Conservation (phyloP, 2,329 filamentous ascomycete species). For the Sclerotiophoma versabilis region DNA sequence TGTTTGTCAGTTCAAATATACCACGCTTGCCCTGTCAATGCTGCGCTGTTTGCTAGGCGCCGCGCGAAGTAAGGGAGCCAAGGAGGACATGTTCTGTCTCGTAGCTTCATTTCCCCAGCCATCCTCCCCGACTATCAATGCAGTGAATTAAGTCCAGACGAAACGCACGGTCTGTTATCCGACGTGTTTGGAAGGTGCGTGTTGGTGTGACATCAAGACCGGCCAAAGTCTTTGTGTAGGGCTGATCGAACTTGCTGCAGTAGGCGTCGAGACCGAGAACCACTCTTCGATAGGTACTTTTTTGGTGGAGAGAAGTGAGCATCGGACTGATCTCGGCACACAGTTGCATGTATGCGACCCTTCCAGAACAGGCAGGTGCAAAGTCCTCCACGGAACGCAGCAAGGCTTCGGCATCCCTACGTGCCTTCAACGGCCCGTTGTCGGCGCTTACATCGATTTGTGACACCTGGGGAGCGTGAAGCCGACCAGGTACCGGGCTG, state of each 20-base stretch:
- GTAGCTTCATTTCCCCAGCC: conserved; percentile 6
- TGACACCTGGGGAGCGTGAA: not conserved
- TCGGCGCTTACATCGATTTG: not conserved
- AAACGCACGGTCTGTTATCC: not conserved
- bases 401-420: not conserved
- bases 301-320: conserved; percentile 4
- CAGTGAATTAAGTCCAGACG: conserved; percentile 2
- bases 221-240: not conserved
- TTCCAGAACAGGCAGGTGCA: conserved; percentile 15
- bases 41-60: not conserved
- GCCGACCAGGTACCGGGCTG: conserved; percentile 3
- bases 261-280: not conserved
- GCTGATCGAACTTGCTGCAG: not conserved
- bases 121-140: conserved; percentile 1
- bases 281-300: not conserved
- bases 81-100: conserved; percentile 3
- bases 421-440: not conserved
- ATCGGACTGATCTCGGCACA: not conserved
- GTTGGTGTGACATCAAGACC: conserved; percentile 12
- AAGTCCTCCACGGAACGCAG: not conserved
- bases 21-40: not conserved
- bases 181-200: conserved; percentile 11
- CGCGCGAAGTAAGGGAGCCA: conserved; percentile 12
- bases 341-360: conserved; percentile 3
- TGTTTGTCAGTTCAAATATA: not conserved